These are phyloP conservation scores for Cryptosporidium bovis DNA, from an alignment of 169 alveolate species.

Conservation along the genomic window DNA sequence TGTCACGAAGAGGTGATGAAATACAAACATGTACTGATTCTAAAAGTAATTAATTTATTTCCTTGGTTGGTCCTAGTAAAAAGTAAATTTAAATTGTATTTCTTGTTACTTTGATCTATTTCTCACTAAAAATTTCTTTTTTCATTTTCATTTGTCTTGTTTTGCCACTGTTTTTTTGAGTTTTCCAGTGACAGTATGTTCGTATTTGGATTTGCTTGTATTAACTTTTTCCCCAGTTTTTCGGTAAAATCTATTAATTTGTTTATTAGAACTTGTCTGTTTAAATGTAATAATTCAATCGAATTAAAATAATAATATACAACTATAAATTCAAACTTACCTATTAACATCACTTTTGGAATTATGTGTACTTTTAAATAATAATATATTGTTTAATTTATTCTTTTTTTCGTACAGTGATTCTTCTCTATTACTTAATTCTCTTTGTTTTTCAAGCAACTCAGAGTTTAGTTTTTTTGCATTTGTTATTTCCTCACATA, in stretches of 20 bases:
- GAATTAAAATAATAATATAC: not conserved
- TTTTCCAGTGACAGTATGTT: conserved; percentile 23
- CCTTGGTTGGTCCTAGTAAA: no score
- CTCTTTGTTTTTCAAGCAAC: conserved; percentile 49
- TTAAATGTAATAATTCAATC: no score
- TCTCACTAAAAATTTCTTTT: no score
- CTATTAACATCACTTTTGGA: not conserved
- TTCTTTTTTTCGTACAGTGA: not conserved
- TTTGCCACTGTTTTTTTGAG: not conserved
- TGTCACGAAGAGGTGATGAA: no score
- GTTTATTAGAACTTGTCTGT: conserved; percentile 20
- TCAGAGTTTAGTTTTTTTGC: conserved; percentile 22
- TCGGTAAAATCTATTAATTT: conserved; percentile 45
- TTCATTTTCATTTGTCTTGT: not conserved
- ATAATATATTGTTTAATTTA: conserved; percentile 1
- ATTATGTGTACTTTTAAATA: not conserved
- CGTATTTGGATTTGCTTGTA: conserved; percentile 33
- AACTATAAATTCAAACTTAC: not conserved
- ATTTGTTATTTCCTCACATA: conserved; percentile 3
- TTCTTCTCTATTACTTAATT: conserved; percentile 37
- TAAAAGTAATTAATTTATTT: no score
- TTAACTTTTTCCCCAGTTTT: conserved; percentile 34
- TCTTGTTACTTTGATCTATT: no score
- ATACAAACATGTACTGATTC: no score
- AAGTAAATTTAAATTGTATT: no score